Evolutionary conservation across 169 alveolate genomes (phyloP).

Genomic region (Miamiensis avidus): DNA sequence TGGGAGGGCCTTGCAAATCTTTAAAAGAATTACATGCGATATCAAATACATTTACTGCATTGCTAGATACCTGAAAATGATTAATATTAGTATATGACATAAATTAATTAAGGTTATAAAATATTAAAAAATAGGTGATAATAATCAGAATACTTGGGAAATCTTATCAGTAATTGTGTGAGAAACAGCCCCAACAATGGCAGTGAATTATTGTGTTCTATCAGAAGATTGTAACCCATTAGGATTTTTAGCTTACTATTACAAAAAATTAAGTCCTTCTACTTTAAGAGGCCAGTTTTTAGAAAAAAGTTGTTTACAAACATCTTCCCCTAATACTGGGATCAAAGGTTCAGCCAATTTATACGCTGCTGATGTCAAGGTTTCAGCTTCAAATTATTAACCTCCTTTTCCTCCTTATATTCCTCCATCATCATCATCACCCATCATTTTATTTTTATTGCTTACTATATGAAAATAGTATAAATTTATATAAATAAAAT

Average conservation of each 20-base stretch:
- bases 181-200: slow-evolving; percentile 76
- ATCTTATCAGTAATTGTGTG: slow-evolving; percentile 74
- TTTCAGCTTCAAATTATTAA: slow-evolving; percentile 42
- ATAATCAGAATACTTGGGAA: slow-evolving; percentile 59
- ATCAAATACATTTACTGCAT: background rate
- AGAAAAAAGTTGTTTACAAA: slow-evolving; percentile 70
- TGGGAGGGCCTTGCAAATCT: background rate
- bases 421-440: slow-evolving; percentile 38
- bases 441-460: slow-evolving; percentile 41
- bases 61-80: background rate
- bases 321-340: slow-evolving; percentile 70
- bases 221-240: slow-evolving; percentile 46
- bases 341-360: slow-evolving; percentile 81
- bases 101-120: slow-evolving; percentile 5
- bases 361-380: slow-evolving; percentile 57
- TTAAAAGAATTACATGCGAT: background rate
- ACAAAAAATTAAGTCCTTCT: slow-evolving; percentile 57
- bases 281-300: slow-evolving; percentile 78
- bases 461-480: slow-evolving; percentile 25
- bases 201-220: slow-evolving; percentile 57
- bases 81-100: too few species aligned
- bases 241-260: slow-evolving; percentile 26
- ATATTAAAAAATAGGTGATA: background rate
- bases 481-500: slow-evolving; percentile 34
- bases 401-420: slow-evolving; percentile 22